These are phyloP conservation scores for Hemisphaericaspora xylofermentans DNA, from an alignment of 1,139 yeast species.

Conservation along the genomic window DNA sequence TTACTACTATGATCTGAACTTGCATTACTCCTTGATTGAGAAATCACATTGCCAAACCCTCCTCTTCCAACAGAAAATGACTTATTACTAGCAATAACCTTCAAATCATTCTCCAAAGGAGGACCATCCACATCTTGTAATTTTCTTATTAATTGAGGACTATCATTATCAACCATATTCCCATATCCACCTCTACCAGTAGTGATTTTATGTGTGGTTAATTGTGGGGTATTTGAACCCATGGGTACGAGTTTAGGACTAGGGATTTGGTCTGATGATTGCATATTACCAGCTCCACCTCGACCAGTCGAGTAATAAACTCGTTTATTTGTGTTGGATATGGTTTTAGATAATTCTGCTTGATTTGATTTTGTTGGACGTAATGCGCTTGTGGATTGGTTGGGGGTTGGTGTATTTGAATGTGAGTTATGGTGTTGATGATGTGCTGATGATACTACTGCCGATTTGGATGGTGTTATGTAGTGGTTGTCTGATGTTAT, in stretches of 20 bases:
- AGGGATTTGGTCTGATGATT: constrained; percentile 42
- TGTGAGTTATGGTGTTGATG: constrained; percentile 6
- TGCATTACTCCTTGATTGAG: constrained; percentile 12
- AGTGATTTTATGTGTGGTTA: constrained; percentile 57
- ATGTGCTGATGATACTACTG: background rate
- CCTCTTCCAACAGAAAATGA: constrained; percentile 49
- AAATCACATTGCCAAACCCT: constrained; percentile 49
- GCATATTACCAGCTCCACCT: constrained; percentile 79
- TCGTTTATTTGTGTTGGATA: constrained; percentile 27
- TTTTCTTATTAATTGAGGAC: constrained; percentile 59
- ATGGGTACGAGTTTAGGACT: constrained; percentile 57
- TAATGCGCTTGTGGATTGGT: constrained; percentile 6
- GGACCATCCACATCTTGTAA: constrained; percentile 65
- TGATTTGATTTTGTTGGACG: constrained; percentile 5
- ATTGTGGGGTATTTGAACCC: constrained; percentile 64
- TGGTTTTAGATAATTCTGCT: constrained; percentile 6
- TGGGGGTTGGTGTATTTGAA: background rate
- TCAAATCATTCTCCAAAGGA: constrained; percentile 27
- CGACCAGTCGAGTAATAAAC: constrained; percentile 65
- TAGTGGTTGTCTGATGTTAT: constrained; percentile 18
- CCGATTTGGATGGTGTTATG: constrained; percentile 12
- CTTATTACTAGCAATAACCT: constrained; percentile 38
- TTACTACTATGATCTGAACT: constrained; percentile 3
- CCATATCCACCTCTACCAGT: constrained; percentile 87
- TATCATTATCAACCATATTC: constrained; percentile 66